Evolutionary conservation across 2,329 filamentous ascomycete species (phyloP).

Genomic region (Leptographium radiaticola): DNA sequence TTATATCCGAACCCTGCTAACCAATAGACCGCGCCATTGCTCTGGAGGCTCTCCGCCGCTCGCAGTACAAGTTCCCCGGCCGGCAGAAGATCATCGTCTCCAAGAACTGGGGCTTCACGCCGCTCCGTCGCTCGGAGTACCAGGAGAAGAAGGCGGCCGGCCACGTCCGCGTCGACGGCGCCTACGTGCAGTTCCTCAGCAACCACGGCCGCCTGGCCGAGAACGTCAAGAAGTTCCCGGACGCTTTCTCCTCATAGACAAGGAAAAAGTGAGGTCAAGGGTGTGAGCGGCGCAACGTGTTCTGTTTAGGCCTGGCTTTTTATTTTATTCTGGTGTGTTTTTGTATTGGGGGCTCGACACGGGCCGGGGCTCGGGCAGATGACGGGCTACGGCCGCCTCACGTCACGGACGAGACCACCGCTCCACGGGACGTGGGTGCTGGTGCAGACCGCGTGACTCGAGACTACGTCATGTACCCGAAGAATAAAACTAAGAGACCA

Average conservation of each 20-base stretch:
- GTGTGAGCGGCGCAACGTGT: constrained; percentile 16
- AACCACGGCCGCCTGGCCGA: constrained; percentile 76
- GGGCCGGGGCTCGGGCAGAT: not conserved
- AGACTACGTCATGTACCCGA: not conserved
- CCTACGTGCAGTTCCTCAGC: constrained; percentile 97
- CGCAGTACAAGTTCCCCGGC: constrained; percentile 99
- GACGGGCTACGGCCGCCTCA: too few relatives aligned
- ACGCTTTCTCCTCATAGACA: constrained; percentile 57
- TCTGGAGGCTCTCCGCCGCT: constrained; percentile 97
- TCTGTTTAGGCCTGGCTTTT: constrained; percentile 12
- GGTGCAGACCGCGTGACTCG: not conserved
- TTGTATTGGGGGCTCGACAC: not conserved
- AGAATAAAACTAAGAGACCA: not conserved
- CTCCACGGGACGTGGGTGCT: not conserved
- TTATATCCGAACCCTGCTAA: not conserved
- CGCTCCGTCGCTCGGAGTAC: constrained; percentile 95
- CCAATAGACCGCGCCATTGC: constrained; percentile 67
- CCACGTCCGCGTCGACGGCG: constrained; percentile 91
- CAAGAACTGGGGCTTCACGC: constrained; percentile 99
- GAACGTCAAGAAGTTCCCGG: constrained; percentile 93
- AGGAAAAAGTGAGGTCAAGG: constrained; percentile 8
- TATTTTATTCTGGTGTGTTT: constrained; percentile 13
- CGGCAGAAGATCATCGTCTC: constrained; percentile 99
- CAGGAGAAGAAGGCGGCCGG: constrained; percentile 87
- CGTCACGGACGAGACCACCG: not conserved